These are phyloP conservation scores for Aureobasidium leucospermi DNA, from an alignment of 2,329 filamentous ascomycete species.

Conservation along the genomic window DNA sequence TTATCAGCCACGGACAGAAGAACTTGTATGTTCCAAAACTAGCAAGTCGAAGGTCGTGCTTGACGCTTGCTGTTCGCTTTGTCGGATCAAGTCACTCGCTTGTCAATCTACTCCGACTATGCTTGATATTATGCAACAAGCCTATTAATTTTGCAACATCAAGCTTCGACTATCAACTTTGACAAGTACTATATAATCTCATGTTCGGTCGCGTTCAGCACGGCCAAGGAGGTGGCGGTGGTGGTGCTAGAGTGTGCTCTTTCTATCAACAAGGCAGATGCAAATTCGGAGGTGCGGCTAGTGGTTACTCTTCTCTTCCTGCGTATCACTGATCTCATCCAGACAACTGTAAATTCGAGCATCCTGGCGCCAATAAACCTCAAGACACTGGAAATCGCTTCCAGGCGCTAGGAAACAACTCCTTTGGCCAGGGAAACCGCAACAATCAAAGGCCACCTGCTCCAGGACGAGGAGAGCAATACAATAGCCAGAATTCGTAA, in stretches of 20 bases:
- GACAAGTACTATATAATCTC: not conserved
- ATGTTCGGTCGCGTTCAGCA: constrained; percentile 14
- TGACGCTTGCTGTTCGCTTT: not conserved
- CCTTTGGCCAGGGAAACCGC: constrained; percentile 20
- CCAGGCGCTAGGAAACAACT: constrained; percentile 38
- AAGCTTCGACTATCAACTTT: not conserved
- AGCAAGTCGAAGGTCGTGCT: not conserved
- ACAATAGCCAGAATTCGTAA: constrained; percentile 7
- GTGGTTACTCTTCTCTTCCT: not conserved
- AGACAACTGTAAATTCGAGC: constrained; percentile 55
- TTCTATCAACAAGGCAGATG: constrained; percentile 61
- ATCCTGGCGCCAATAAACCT: constrained; percentile 36
- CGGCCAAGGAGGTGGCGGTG: constrained; percentile 7
- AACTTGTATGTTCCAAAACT: not conserved
- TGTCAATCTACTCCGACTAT: not conserved
- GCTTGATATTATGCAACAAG: constrained; percentile 8
- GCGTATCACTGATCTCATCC: not conserved
- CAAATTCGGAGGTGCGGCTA: constrained; percentile 52
- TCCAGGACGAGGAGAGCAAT: constrained; percentile 34
- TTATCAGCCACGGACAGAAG: not conserved
- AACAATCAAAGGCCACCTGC: constrained; percentile 17
- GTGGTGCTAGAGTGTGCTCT: constrained; percentile 42
- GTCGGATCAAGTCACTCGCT: not conserved
- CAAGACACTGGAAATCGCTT: constrained; percentile 48
- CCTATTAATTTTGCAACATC: not conserved